These are phyloP conservation scores for Penicillium verrucosum DNA, from an alignment of 2,329 filamentous ascomycete genomes.

Conservation along the genomic window DNA sequence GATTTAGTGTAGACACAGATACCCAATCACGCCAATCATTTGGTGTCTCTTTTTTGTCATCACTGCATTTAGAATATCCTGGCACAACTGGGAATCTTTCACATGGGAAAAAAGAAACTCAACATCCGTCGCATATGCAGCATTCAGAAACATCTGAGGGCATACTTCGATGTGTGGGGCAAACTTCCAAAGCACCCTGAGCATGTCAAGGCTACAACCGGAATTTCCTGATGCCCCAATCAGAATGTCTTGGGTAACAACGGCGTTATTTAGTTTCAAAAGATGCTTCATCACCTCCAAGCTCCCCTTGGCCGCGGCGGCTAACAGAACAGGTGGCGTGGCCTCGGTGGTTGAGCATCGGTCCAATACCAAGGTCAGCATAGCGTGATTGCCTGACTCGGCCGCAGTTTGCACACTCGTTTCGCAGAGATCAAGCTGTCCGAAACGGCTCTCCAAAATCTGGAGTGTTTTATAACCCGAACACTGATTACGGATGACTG, in stretches of 20 bases:
- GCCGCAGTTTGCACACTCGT: not conserved
- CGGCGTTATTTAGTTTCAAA: not conserved
- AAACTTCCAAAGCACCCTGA: not conserved
- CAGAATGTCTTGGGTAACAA: not conserved
- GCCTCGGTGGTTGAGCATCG: not conserved
- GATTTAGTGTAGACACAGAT: not conserved
- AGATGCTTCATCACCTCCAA: not conserved
- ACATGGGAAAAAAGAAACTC: not conserved
- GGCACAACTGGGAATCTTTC: not conserved
- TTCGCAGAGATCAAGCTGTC: not conserved
- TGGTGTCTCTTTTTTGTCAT: not conserved
- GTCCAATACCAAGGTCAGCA: not conserved
- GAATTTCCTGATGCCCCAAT: not conserved
- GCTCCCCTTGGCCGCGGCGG: not conserved
- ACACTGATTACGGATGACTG: not conserved
- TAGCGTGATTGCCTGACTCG: not conserved
- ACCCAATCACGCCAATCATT: not conserved
- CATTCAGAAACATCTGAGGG: not conserved
- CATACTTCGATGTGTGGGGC: not conserved
- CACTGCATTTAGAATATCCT: not conserved
- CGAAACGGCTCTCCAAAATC: not conserved
- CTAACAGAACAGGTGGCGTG: not conserved
- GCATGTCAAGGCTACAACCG: not conserved
- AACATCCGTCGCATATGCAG: not conserved
- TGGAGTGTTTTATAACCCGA: not conserved